Evolutionary conservation across 495 filamentous ascomycete species (phyloP), one percentile per base, ranked within the genome.

Genomic region (Aspergillus egyptiacus): DNA sequence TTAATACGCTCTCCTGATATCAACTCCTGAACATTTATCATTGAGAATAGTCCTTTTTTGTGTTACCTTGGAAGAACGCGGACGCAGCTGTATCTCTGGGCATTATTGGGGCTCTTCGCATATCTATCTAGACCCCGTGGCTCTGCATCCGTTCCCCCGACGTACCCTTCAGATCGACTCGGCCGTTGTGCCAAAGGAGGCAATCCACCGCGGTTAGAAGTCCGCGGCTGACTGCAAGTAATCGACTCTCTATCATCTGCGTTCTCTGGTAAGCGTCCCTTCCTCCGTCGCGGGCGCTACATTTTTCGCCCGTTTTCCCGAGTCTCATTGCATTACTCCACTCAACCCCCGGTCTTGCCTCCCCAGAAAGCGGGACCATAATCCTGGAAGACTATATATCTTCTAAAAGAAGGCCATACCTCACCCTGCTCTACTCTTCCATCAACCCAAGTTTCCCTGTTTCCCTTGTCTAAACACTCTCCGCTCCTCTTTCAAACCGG

Each of bases 121-220:
- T 48, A 46, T 34, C 31, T 32, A 53, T 46, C 47, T 34, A 61
- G 44, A 52, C 54, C 53, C 60, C 6, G 32, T 17, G 41, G 28
- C 28, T 22, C 41, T 13, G 28, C 41, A 62, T 71, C 68, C 68
- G 66, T 69, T 71, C 58, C 64, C 54, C 68, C 68, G 68, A 59
- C 50, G 48, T 50, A 34, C 42, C n/a, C 54, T 50, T 45, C 39
- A 31, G 49, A 40, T 45, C 23, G 49, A 44, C 37, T 41, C 53
- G 55, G 54, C 54, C 50, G 42, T 57, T 50, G 50, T 27, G 35
- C 51, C 51, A 35, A 49, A 27, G 22, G 17, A 24, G 37, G 18
- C 25, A 53, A 46, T 48, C 58, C 50, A 57, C 57, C 28, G 44
- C 43, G 47, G 47, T 35, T 50, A 25, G 23, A 43, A 15, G 25